Conservation (phyloP, 768 basidiomycete species). For the Russula sp. region DNA sequence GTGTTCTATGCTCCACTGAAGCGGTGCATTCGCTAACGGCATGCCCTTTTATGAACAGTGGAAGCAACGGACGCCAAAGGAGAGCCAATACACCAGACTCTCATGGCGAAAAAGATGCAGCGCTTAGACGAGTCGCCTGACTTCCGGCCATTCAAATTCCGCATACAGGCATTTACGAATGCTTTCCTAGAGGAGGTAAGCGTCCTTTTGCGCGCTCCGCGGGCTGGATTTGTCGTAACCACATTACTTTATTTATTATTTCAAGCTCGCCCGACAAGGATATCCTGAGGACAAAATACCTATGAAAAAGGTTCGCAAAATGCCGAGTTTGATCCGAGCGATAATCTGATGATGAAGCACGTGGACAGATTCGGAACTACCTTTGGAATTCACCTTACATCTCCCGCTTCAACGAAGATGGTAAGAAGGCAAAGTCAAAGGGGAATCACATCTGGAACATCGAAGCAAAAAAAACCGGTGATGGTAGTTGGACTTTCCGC, state of each 20-base stretch:
- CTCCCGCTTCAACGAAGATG: conserved; percentile 96
- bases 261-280: conserved; percentile 75
- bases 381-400: conserved; percentile 94
- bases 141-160: conserved; percentile 98
- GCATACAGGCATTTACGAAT: conserved; percentile 96
- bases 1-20: conserved; percentile 38
- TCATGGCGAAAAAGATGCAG: conserved; percentile 99
- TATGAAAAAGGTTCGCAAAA: conserved; percentile 79
- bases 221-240: not conserved
- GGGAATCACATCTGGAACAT: conserved; percentile 99
- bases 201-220: conserved; percentile 31
- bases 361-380: conserved; percentile 80
- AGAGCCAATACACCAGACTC: conserved; percentile 93
- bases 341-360: conserved; percentile 26
- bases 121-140: conserved; percentile 93
- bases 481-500: conserved; percentile 82
- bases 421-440: conserved; percentile 98
- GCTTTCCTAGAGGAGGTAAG: conserved; percentile 87
- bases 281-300: conserved; percentile 93
- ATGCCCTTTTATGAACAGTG: conserved; percentile 50
- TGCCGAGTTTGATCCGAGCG: conserved; percentile 14
- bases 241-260: conserved; percentile 10
- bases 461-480: conserved; percentile 80
- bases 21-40: conserved; percentile 25
- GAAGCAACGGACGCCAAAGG: conserved; percentile 93